Conservation (phyloP, 2,329 filamentous ascomycete genomes). For the Colletotrichum trifolii region DNA sequence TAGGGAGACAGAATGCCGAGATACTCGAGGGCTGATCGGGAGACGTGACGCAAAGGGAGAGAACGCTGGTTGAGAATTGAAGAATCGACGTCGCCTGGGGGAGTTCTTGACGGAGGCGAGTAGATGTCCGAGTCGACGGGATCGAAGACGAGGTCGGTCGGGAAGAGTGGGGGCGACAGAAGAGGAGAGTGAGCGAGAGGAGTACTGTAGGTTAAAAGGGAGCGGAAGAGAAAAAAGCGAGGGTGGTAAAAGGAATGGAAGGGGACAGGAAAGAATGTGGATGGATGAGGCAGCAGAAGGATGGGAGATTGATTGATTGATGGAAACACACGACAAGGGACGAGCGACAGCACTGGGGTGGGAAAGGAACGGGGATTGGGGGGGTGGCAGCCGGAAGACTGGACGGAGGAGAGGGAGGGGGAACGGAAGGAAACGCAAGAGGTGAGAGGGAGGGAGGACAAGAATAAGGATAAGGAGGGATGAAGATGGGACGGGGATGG, state of each 20-base stretch:
- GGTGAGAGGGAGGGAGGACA: not conserved
- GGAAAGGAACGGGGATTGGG: conserved; percentile 20
- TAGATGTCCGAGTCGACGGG: conserved; percentile 30
- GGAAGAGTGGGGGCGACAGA: conserved; percentile 26
- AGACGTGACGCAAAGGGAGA: conserved; percentile 3
- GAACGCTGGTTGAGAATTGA: conserved; percentile 34
- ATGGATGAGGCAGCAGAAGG: conserved; percentile 36
- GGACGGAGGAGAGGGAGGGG: conserved; percentile 12
- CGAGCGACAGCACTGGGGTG: conserved; percentile 17
- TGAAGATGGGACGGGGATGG: conserved; percentile 30
- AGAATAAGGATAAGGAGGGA: conserved; percentile 12
- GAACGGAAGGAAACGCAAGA: conserved; percentile 4
- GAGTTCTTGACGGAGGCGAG: conserved; percentile 38
- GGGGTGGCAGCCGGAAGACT: conserved; percentile 7
- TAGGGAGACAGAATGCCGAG: conserved; percentile 7
- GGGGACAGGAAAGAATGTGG: conserved; percentile 39
- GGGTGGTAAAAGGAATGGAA: conserved; percentile 38
- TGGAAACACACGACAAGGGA: conserved; percentile 39
- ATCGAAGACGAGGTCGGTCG: conserved; percentile 34
- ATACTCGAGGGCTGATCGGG: not conserved
- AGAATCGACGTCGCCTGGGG: conserved; percentile 35
- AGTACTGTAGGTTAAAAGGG: conserved; percentile 23
- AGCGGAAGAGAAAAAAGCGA: conserved; percentile 35
- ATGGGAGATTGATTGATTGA: conserved; percentile 39
- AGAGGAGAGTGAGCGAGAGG: conserved; percentile 35